Conservation (phyloP, 2,329 filamentous ascomycete species). For the Penicillium olsonii region DNA sequence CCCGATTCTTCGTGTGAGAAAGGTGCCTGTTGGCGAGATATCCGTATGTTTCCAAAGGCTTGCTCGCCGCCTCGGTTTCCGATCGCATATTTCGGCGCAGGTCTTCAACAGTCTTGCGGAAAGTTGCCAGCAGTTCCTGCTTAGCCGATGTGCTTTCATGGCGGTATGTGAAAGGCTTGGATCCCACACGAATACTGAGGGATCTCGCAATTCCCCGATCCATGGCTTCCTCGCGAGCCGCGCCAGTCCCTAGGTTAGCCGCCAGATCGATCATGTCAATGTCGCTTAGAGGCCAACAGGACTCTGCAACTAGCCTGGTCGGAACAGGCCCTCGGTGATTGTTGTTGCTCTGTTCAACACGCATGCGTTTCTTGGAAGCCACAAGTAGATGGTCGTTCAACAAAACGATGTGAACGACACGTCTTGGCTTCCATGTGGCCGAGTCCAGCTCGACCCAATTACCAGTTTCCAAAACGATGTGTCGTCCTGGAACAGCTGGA, state of each 20-base stretch:
- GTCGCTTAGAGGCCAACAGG: slow-evolving; percentile 91
- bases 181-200: slow-evolving; percentile 85
- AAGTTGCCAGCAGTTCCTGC: slow-evolving; percentile 76
- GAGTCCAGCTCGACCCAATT: slow-evolving; percentile 96
- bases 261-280: slow-evolving; percentile 90
- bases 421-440: slow-evolving; percentile 90
- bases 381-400: slow-evolving; percentile 93
- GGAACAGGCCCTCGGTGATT: slow-evolving; percentile 48
- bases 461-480: slow-evolving; percentile 89
- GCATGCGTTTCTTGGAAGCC: slow-evolving; percentile 89
- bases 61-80: slow-evolving; percentile 84
- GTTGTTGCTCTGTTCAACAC: slow-evolving; percentile 64
- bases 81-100: slow-evolving; percentile 81
- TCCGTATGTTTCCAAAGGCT: slow-evolving; percentile 79
- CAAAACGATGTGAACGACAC: slow-evolving; percentile 87
- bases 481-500: slow-evolving; percentile 84
- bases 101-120: slow-evolving; percentile 90
- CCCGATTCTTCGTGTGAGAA: slow-evolving; percentile 70
- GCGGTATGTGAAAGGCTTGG: slow-evolving; percentile 91
- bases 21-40: slow-evolving; percentile 81
- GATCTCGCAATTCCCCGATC: slow-evolving; percentile 73
- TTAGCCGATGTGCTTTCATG: slow-evolving; percentile 84
- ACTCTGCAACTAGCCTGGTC: slow-evolving; percentile 84
- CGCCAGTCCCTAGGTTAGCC: slow-evolving; percentile 43
- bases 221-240: slow-evolving; percentile 44